Base-by-base conservation (phyloP, 139 green algal species). In the Coelastrella sp. region DNA sequence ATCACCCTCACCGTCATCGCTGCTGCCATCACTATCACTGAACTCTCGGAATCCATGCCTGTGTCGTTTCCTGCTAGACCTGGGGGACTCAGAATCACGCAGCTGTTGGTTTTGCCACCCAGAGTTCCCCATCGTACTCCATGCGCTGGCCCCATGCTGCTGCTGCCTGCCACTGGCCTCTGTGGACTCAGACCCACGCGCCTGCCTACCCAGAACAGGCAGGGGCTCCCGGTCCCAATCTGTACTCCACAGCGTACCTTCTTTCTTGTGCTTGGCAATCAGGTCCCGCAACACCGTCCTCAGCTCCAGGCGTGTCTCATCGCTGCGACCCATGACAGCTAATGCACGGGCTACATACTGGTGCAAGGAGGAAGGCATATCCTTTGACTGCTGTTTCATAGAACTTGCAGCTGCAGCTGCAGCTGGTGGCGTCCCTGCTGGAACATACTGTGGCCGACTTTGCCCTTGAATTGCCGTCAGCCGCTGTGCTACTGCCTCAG, bases 171-270 rank as follows among this genome's bases (percentile, higher is more conserved):
- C 63, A 35, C 82, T 86, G 11, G n/a, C 10, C 59, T 74, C 63
- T 66, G 24, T 49, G 8, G 80, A 66, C 56, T 73, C 63, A 59
- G 84, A 76, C 49, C 20, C n/a, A 8, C 15, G 27, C 24, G 78
- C 35, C 78, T 83, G 78, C 49, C 61, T 81, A 14, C 58, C 20
- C 8, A 88, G 84, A 20, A 70, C 84, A 11, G 84, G 84, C 49
- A 88, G 61, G 6, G 84, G 84, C 68, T 88, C 68, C 15, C 84
- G 35, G 49, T 88, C 84, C 84, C 84, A 88, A 24, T 88, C 84
- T 72, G 84, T 88, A 17, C 49, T 72, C 84, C 84, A 88, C 61
- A 88, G 73, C 20, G 84, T 88, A 59, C 84, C 84, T 35, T 66
- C 68, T 22, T 80, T 80, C 49, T 81, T 80, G 84, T 75, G 35